Percentiles rank a stretch among this genome's conserved stretches.
Evolutionary conservation across 345 rosid species (phyloP).

Genomic region (Bruguiera parviflora): DNA sequence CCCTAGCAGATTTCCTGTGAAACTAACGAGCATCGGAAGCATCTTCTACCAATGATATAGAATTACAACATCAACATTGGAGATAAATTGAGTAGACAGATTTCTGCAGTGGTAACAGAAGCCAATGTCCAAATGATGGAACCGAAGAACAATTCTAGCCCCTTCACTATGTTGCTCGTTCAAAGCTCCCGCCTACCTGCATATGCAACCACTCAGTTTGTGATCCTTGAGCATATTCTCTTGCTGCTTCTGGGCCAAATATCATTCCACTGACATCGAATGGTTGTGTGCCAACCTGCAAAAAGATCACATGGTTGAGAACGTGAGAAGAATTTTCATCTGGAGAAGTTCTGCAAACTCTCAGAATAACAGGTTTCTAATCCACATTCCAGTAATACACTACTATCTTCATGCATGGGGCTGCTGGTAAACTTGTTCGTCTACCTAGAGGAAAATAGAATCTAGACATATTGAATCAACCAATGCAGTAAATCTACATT

Average conservation of each 20-base stretch:
- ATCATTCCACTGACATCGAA: conserved; percentile 57
- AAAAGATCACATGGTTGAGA: conserved; percentile 7
- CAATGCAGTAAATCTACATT: too few relatives aligned
- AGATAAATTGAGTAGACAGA: conserved; percentile 7
- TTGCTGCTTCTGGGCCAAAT: conserved; percentile 57
- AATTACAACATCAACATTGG: conserved; percentile 19
- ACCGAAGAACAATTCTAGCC: conserved; percentile 12
- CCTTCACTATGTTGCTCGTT: conserved; percentile 42
- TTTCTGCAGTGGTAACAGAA: conserved; percentile 6
- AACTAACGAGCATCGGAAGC: conserved; percentile 14
- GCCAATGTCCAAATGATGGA: conserved; percentile 11
- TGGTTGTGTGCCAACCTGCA: conserved; percentile 50
- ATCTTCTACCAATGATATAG: conserved; percentile 27
- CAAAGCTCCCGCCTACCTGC: conserved; percentile 67
- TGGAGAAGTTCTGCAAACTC: not conserved
- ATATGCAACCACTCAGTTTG: conserved; percentile 78
- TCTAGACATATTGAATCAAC: too few relatives aligned
- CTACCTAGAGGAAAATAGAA: not conserved
- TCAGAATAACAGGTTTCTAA: not conserved
- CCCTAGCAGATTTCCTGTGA: conserved; percentile 1
- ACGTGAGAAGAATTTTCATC: not conserved
- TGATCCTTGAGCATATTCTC: conserved; percentile 55
- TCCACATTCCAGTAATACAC: not conserved
- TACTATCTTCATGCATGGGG: not conserved
- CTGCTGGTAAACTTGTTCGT: not conserved